Evolutionary conservation across 345 rosid genomes (phyloP).

Genomic region (Rhodomyrtus tomentosa): DNA sequence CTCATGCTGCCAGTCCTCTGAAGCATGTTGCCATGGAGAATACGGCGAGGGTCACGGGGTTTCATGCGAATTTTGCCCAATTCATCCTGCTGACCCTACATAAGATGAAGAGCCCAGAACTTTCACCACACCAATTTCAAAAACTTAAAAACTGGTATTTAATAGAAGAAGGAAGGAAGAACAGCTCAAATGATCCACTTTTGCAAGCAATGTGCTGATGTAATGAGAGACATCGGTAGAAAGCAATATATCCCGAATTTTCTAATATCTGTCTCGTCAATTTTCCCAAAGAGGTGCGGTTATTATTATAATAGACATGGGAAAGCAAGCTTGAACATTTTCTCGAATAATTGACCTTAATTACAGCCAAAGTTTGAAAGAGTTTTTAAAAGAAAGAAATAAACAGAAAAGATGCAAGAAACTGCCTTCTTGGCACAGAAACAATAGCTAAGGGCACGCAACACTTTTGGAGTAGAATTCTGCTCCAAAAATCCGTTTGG

Average conservation of each 20-base stretch:
- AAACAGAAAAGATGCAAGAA: background rate
- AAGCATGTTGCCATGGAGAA: constrained; percentile 49
- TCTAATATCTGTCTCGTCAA: background rate
- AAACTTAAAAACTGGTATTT: background rate
- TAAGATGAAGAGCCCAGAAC: background rate
- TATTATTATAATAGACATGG: too few relatives aligned
- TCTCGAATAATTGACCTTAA: background rate
- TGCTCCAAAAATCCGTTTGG: too few relatives aligned
- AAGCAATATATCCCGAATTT: background rate
- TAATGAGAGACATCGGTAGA: background rate
- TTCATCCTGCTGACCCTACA: constrained; percentile 41
- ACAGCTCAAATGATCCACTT: background rate
- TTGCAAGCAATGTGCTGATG: background rate
- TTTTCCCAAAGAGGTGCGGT: too few relatives aligned
- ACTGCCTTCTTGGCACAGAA: background rate
- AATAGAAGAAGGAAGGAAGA: background rate
- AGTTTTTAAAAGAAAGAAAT: background rate
- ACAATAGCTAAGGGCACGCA: background rate
- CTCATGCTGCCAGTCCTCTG: constrained; percentile 38
- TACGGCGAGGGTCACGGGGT: constrained; percentile 96
- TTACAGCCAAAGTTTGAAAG: background rate
- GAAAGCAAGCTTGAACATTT: background rate
- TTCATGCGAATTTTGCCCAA: constrained; percentile 75
- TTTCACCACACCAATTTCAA: background rate
- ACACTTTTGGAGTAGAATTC: too few relatives aligned